These are phyloP conservation scores for Fraxinus sp. DNA, from an alignment of 305 asterid genomes.

Conservation along the genomic window DNA sequence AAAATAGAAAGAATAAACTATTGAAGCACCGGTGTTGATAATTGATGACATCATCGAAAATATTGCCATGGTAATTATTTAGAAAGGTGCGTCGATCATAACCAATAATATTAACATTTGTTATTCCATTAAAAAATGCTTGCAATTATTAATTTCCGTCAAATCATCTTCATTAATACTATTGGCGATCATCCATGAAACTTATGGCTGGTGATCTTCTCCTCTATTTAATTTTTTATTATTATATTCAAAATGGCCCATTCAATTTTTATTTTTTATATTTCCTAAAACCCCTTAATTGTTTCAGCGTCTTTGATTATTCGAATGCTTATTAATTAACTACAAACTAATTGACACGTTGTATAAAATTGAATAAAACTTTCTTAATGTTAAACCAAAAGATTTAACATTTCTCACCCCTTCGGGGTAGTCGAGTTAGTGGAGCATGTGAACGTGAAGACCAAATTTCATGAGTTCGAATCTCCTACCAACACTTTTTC, in stretches of 20 bases:
- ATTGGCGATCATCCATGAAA: neutral
- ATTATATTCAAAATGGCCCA: neutral
- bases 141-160: too few species aligned
- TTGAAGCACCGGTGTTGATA: neutral
- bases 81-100: neutral
- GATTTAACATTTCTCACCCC: neutral
- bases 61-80: neutral
- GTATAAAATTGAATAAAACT: too few species aligned
- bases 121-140: neutral
- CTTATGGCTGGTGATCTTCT: too few species aligned
- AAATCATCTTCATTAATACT: neutral
- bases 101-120: neutral
- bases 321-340: neutral
- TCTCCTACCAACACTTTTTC: too few species aligned
- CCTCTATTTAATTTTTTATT: too few species aligned
- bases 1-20: too few species aligned
- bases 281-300: too few species aligned
- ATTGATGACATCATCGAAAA: neutral
- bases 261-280: too few species aligned
- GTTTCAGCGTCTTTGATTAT: too few species aligned
- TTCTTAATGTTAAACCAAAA: neutral
- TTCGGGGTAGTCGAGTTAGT: too few species aligned
- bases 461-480: too few species aligned
- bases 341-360: neutral
- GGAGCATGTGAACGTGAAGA: too few species aligned